Conservation (phyloP, 371 early-diverging fungal genomes). For the Encephalitozoon hellem region DNA sequence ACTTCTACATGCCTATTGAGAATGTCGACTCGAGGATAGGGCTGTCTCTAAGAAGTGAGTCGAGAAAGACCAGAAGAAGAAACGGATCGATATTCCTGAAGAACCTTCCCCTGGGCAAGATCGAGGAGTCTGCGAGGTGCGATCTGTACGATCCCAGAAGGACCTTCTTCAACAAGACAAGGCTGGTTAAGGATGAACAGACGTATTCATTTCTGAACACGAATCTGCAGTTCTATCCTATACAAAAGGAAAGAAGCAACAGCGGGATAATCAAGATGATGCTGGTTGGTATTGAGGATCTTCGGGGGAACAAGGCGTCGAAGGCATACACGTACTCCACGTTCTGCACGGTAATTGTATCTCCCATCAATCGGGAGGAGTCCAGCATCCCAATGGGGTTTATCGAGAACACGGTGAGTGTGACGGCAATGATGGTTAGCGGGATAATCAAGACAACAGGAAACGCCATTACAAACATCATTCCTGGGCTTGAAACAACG, state of each 20-base stretch:
- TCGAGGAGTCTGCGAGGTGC: conserved; percentile 1
- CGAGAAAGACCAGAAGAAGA: neutral
- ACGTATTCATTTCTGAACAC: conserved; percentile 22
- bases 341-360: conserved; percentile 40
- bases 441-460: conserved; percentile 22
- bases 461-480: neutral
- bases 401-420: conserved; percentile 22
- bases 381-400: neutral
- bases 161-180: conserved; percentile 8
- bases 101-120: conserved; percentile 24
- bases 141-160: conserved; percentile 3
- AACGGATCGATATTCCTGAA: conserved; percentile 39
- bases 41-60: conserved; percentile 14
- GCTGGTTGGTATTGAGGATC: conserved; percentile 53
- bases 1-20: conserved; percentile 49
- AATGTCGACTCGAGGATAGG: conserved; percentile 48
- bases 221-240: conserved; percentile 23
- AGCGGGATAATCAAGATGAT: conserved; percentile 50
- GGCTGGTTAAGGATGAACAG: conserved; percentile 22
- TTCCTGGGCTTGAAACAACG: neutral
- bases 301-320: conserved; percentile 26
- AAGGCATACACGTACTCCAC: conserved; percentile 42
- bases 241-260: conserved; percentile 19
- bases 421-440: conserved; percentile 26
- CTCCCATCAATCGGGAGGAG: conserved; percentile 19